Base-by-base conservation (phyloP, 305 asterid species). In the Lippia alba region DNA sequence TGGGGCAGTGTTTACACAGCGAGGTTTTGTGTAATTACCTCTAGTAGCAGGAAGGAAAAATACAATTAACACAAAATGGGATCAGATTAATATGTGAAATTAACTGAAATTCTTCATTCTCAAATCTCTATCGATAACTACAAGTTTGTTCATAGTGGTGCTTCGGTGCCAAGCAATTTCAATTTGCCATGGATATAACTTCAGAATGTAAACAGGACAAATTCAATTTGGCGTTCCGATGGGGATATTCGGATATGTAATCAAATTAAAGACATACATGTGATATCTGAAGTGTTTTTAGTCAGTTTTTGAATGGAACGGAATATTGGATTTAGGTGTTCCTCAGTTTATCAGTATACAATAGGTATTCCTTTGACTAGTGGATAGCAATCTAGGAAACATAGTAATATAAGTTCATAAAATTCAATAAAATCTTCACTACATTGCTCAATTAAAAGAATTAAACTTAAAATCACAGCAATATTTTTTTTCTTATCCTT, bases 181-280 rank as follows among this genome's bases (percentile, higher is more conserved):
- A 16, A 51, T 17, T 17, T 51, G 32, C 20, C 54, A 60, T 50
- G 41, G 12, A 11, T n/a, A 73, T 58, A 63, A 34, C 50, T 58
- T 17, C 14, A 16, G 40, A 19, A 8, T 18, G 20, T 53, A 66
- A 55, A 56, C 19, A 48, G 39, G 45, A 14, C 14, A 20, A 30
- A 5, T 33, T 54, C 34, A 20, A 24, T 63, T 48, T 24, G 6
- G 24, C 15, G 19, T 61, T 58, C 61, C 45, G 60, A 46, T 61
- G 67, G 44, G 7, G 40, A 24, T 24, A 3, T 24, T 3, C 30
- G 30, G 30, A 55, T 8, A 36, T 24, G 65, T 9, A 56, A 46
- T 5, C 45, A 5, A 12, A 68, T 8, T 40, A 19, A 55, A 61
- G 14, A 56, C 34, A 39, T 39, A 68, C 20, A 57, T 39, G 55